These are phyloP conservation scores for Cyphellophora attinorum DNA, from an alignment of 2,329 filamentous ascomycete species.

Conservation along the genomic window DNA sequence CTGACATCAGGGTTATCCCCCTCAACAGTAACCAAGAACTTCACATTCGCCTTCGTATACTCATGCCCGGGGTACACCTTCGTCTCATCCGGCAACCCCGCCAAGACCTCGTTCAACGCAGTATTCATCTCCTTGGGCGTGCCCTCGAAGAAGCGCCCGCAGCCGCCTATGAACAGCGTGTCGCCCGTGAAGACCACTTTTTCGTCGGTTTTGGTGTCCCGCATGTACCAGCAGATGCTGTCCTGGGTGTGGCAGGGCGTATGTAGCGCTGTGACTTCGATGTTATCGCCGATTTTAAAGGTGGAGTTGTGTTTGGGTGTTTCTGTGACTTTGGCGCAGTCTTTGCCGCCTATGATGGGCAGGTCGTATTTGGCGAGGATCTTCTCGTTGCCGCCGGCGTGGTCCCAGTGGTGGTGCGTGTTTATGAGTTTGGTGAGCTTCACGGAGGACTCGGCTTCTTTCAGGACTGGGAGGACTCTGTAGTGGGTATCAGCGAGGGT, in stretches of 20 bases:
- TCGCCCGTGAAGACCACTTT: conserved; percentile 90
- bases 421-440: conserved; percentile 87
- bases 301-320: conserved; percentile 66
- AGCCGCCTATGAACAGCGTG: conserved; percentile 90
- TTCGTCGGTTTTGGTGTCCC: conserved; percentile 52
- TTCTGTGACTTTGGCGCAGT: conserved; percentile 70
- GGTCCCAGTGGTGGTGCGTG: conserved; percentile 93
- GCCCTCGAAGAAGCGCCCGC: conserved; percentile 93
- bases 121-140: conserved; percentile 83
- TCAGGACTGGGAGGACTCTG: conserved; percentile 36
- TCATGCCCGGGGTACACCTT: conserved; percentile 92
- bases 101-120: conserved; percentile 79
- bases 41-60: conserved; percentile 95
- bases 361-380: conserved; percentile 52
- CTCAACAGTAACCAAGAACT: conserved; percentile 48
- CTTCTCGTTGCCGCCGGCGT: conserved; percentile 82
- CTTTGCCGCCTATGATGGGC: conserved; percentile 75
- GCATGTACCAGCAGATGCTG: conserved; percentile 89
- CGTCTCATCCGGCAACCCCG: conserved; percentile 75
- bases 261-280: conserved; percentile 77
- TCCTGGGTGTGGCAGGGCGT: conserved; percentile 98
- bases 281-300: conserved; percentile 71
- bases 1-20: conserved; percentile 51
- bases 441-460: conserved; percentile 58
- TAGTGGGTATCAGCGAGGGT: background rate